A percentile compares a stretch with the other conserved stretches of the same genome.
These are phyloP conservation scores for Triglochin maritima DNA, from an alignment of 106 monocot genomes.

Conservation along the genomic window DNA sequence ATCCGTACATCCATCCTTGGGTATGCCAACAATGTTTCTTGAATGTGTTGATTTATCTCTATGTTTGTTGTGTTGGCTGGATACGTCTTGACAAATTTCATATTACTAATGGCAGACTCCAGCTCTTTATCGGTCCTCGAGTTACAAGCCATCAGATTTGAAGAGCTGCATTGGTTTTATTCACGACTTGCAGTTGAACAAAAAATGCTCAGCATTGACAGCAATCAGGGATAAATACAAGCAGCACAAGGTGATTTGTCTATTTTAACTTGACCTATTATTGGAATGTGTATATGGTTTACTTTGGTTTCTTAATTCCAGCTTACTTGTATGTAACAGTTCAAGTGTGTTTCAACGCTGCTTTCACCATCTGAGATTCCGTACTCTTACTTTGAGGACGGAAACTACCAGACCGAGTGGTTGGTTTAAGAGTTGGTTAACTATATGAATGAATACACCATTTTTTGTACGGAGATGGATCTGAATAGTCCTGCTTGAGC, in stretches of 20 bases:
- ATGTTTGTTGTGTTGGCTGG: neutral
- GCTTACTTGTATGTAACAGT: neutral
- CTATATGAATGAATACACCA: too few species aligned
- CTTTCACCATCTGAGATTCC: slow-evolving; percentile 9
- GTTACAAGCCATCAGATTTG: slow-evolving; percentile 40
- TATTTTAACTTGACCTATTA: neutral
- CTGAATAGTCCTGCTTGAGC: too few species aligned
- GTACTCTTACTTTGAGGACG: slow-evolving; percentile 6
- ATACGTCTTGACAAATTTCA: slow-evolving; percentile 11
- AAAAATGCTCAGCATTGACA: slow-evolving; percentile 18
- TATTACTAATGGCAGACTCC: neutral
- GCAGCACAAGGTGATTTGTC: slow-evolving; percentile 28
- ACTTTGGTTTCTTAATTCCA: neutral
- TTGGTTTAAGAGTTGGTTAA: too few species aligned
- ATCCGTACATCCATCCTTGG: slow-evolving; percentile 44
- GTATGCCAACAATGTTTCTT: slow-evolving; percentile 15
- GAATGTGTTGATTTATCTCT: neutral
- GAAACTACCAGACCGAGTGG: neutral
- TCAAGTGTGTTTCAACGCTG: slow-evolving; percentile 8
- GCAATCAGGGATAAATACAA: slow-evolving; percentile 65
- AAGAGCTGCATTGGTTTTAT: slow-evolving; percentile 40
- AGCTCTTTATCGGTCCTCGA: slow-evolving; percentile 19
- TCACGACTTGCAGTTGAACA: slow-evolving; percentile 45
- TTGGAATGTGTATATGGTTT: neutral
- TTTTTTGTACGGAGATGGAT: too few species aligned